Conservation (phyloP, 2,329 filamentous ascomycete species). For the Exophiala oligosperma region DNA sequence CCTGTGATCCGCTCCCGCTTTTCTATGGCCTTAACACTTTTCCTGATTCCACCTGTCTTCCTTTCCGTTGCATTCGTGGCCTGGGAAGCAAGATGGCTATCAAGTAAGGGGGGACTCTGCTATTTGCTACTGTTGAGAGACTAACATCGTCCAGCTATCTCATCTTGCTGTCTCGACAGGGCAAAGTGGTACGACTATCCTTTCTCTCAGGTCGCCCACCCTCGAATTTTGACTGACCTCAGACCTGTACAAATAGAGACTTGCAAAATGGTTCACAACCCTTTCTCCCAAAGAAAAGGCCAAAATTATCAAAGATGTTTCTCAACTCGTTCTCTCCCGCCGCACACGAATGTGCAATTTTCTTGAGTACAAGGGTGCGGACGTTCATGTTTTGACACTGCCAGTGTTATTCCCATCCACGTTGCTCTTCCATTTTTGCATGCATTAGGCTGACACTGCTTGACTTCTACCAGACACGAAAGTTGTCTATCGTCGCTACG, state of each 20-base stretch:
- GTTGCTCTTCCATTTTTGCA: neutral
- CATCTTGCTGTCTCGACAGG: slow-evolving; percentile 95
- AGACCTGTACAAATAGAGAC: slow-evolving; percentile 63
- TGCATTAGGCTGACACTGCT: slow-evolving; percentile 11
- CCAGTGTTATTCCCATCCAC: neutral
- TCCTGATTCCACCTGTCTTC: neutral
- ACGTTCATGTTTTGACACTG: slow-evolving; percentile 6
- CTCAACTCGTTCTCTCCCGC: slow-evolving; percentile 91
- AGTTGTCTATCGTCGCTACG: slow-evolving; percentile 97
- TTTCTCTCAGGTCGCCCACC: slow-evolving; percentile 36
- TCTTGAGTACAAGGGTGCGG: slow-evolving; percentile 91
- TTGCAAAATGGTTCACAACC: slow-evolving; percentile 99
- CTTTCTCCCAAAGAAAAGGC: slow-evolving; percentile 97
- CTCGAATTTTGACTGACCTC: slow-evolving; percentile 30
- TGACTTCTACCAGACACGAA: slow-evolving; percentile 72
- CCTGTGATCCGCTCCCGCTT: slow-evolving; percentile 2
- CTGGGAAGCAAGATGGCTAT: slow-evolving; percentile 50
- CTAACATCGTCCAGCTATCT: slow-evolving; percentile 68
- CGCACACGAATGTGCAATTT: slow-evolving; percentile 99
- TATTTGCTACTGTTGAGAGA: slow-evolving; percentile 7
- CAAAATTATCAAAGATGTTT: slow-evolving; percentile 99
- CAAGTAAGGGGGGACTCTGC: slow-evolving; percentile 44
- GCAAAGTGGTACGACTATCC: slow-evolving; percentile 85
- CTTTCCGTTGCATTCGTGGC: neutral
- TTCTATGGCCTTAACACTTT: neutral